Evolutionary conservation across 2,329 filamentous ascomycete species (phyloP).

Genomic region (Hymenoscyphus infarciens): DNA sequence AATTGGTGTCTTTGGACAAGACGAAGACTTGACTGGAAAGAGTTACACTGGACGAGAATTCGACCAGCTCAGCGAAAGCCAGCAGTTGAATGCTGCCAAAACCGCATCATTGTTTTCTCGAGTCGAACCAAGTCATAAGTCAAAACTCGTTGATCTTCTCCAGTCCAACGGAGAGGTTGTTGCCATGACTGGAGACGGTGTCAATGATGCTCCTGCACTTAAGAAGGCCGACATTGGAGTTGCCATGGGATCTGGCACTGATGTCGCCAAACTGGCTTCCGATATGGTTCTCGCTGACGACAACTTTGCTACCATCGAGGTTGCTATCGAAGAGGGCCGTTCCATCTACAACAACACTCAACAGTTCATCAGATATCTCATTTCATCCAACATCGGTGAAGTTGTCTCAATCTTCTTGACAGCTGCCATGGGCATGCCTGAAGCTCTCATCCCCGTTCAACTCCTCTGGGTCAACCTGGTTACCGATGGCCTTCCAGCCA

Average conservation of each 20-base stretch:
- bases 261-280: slow-evolving; percentile 92
- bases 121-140: slow-evolving; percentile 94
- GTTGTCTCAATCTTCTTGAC: slow-evolving; percentile 99
- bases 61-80: slow-evolving; percentile 72
- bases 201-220: slow-evolving; percentile 94
- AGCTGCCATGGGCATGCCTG: slow-evolving; percentile 93
- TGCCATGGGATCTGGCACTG: slow-evolving; percentile 96
- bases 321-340: slow-evolving; percentile 92
- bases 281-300: slow-evolving; percentile 99
- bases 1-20: slow-evolving; percentile 83
- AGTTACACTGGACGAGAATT: slow-evolving; percentile 96
- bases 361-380: slow-evolving; percentile 98
- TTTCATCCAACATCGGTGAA: slow-evolving; percentile 98
- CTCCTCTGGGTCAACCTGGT: slow-evolving; percentile 98
- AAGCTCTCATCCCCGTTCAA: slow-evolving; percentile 94
- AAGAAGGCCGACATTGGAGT: slow-evolving; percentile 99
- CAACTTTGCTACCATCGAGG: slow-evolving; percentile 97
- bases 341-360: slow-evolving; percentile 99
- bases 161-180: slow-evolving; percentile 92
- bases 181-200: slow-evolving; percentile 98
- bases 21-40: slow-evolving; percentile 84
- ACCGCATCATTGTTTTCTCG: slow-evolving; percentile 90
- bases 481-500: slow-evolving; percentile 93
- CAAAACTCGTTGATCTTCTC: slow-evolving; percentile 92
- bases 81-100: slow-evolving; percentile 81